Conservation (phyloP, 805 yeast species). For the Scheffersomyces lignosus region DNA sequence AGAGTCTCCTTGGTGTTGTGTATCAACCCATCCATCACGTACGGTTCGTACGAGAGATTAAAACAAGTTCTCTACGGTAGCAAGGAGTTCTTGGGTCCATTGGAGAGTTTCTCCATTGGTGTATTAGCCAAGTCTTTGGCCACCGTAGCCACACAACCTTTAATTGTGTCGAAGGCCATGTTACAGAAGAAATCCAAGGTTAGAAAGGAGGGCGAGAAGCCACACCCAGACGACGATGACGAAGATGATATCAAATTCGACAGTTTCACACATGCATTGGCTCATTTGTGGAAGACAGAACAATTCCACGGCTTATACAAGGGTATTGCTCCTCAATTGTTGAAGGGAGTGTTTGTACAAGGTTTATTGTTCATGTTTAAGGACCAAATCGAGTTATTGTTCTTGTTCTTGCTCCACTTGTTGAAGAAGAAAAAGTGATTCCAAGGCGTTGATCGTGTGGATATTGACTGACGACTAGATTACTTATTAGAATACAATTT, state of each 20-base stretch:
- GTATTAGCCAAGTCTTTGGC: slow-evolving; percentile 81
- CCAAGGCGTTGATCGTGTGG: too few species aligned
- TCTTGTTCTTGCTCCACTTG: slow-evolving; percentile 32
- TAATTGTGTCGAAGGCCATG: slow-evolving; percentile 82
- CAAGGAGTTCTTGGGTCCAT: slow-evolving; percentile 50
- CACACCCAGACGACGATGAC: slow-evolving; percentile 27
- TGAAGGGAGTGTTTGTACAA: slow-evolving; percentile 81
- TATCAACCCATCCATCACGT: slow-evolving; percentile 82
- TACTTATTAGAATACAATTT: too few species aligned
- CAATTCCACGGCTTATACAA: slow-evolving; percentile 69
- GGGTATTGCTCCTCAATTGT: slow-evolving; percentile 76
- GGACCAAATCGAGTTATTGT: slow-evolving; percentile 56
- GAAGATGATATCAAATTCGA: slow-evolving; percentile 46
- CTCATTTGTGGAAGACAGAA: slow-evolving; percentile 60
- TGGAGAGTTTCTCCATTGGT: slow-evolving; percentile 69
- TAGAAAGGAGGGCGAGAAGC: slow-evolving; percentile 20
- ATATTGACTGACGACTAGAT: too few species aligned
- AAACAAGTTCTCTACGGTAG: slow-evolving; percentile 48
- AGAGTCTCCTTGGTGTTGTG: slow-evolving; percentile 78
- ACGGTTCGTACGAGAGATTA: slow-evolving; percentile 74
- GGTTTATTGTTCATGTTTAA: slow-evolving; percentile 81
- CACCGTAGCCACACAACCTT: slow-evolving; percentile 77
- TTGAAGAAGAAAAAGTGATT: slow-evolving; percentile 16
- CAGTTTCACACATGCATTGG: slow-evolving; percentile 63
- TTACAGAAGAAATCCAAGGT: slow-evolving; percentile 52